Base-by-base conservation (phyloP, 805 yeast species). In the Yarrowia yakushimensis region DNA sequence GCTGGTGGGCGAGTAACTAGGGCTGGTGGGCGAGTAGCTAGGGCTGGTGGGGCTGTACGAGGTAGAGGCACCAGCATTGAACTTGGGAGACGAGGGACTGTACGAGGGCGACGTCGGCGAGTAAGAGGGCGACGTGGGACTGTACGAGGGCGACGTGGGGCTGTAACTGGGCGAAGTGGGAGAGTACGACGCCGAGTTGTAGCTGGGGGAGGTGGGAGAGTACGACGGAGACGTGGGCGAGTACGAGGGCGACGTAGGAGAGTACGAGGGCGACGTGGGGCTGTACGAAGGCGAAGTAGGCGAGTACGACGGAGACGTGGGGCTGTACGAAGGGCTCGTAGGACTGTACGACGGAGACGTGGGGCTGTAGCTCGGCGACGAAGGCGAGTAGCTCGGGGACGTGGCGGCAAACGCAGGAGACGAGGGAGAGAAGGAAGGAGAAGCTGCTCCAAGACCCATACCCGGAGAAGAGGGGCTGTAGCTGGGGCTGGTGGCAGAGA, bases 131-230 rank as follows among this genome's bases (percentile, higher is more conserved):
- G 0, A 43, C 22, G 92, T 85, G 42, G 92, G 85, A 1, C 79
- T 73, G 67, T 80, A 76, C 52, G 67, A 74, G 70, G 83, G 92
- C 1, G 86, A 82, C 2, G 92, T 86, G 61, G 94, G 94, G 0
- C 83, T 77, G 70, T 85, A 85, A 5, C 73, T 67, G 64, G 90
- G 89, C 4, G 85, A 79, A 0, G 89, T 84, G 57, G 89, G 88
- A 0, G 82, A 76, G 71, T 84, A 82, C 64, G 39, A 31, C n/a
- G n/a, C n/a, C n/a, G n/a, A n/a, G n/a, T n/a, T n/a, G n/a, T n/a
- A n/a, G n/a, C n/a, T n/a, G 66, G 97, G 96, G 0, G 88, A 83
- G 0, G 93, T 87, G 54, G 93, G 94, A 0, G 87, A 77, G 69
- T 85, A 85, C 5, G 73, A 66, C 66, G 89, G 88, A 15, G 85